Evolutionary conservation across 23 red algal species (phyloP).

Genomic region (Chondrus crispus): DNA sequence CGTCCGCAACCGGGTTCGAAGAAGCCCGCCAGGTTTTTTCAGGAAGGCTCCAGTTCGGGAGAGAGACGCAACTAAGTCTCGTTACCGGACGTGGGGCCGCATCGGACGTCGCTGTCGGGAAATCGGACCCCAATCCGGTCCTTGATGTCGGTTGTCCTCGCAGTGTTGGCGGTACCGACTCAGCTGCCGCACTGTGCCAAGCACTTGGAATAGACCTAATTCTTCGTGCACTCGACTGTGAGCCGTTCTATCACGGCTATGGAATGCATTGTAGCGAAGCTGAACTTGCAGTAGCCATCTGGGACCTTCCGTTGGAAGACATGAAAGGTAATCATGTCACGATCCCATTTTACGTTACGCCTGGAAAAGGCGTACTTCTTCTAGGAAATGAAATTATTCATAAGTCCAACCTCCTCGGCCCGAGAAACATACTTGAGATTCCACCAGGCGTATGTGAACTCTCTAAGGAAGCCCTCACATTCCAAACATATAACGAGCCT

Average conservation of each 20-base stretch:
- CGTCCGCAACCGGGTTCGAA: too few species aligned
- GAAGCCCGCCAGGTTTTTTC: not conserved
- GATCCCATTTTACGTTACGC: not conserved
- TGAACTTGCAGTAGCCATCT: not conserved
- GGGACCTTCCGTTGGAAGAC: not conserved
- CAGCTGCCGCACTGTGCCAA: not conserved
- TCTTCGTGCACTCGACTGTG: not conserved
- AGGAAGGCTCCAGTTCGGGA: not conserved
- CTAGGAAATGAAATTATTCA: constrained; percentile 8
- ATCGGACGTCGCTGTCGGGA: not conserved
- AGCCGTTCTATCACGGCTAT: constrained; percentile 1
- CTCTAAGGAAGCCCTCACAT: not conserved
- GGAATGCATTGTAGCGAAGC: not conserved
- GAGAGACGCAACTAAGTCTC: not conserved
- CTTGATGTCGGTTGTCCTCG: not conserved
- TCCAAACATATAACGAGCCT: constrained; percentile 2
- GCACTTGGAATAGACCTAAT: not conserved
- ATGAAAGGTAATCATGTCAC: not conserved
- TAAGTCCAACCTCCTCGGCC: not conserved
- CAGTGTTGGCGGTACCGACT: not conserved
- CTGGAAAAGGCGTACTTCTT: constrained; percentile 11
- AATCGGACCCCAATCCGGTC: not conserved
- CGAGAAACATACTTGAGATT: not conserved
- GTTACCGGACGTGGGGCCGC: not conserved
- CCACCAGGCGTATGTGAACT: not conserved